Base-by-base conservation (phyloP, 805 yeast species). In the Sugiyamaella valdiviana region DNA sequence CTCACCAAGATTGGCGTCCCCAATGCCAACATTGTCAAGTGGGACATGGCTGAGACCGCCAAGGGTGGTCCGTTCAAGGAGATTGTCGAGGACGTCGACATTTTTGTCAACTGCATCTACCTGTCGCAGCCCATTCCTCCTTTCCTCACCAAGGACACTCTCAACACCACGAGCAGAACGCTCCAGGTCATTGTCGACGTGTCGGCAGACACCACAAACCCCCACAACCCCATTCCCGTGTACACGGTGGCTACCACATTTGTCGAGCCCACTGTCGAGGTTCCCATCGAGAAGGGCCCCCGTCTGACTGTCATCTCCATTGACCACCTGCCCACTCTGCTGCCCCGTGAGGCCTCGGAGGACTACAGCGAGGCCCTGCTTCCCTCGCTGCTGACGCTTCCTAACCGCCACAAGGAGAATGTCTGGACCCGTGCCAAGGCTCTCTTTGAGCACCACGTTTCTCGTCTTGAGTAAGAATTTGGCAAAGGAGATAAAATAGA, bases 11-110 rank as follows among this genome's bases (percentile, higher is more conserved):
- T 77, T 49, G 99, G 99, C 51, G 71, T 93, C 50, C 96, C 98
- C 46, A 93, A 86, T 39, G 78, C 72, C 49, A 83, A 87, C 68
- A 80, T 93, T 53, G 65, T 77, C 60, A 85, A 86, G 73, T 93
- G 99, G 99, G 99, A 93, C 70, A 88, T 93, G 78, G 79, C 85
- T 51, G 99, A 93, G 75, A 93, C 99, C 51, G 82, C 93, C 58
- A 81, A 77, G 70, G 99, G 99, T 55, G 99, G 99, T 45, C 99
- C 99, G 53, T 93, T 93, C 78, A 66, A 78, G 66, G 97, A 93
- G 72, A 93, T 93, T 59, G 88, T 85, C 29, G 56, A 53, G 35
- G 69, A 75, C 42, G 78, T 88, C 23, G 98, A 93, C 65, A 80
- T 93, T 58, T 93, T 93, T 66, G 79, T 93, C 72, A 93, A 93